Base-by-base conservation (phyloP, 495 filamentous ascomycete species). In the Trichoderma gamsii region DNA sequence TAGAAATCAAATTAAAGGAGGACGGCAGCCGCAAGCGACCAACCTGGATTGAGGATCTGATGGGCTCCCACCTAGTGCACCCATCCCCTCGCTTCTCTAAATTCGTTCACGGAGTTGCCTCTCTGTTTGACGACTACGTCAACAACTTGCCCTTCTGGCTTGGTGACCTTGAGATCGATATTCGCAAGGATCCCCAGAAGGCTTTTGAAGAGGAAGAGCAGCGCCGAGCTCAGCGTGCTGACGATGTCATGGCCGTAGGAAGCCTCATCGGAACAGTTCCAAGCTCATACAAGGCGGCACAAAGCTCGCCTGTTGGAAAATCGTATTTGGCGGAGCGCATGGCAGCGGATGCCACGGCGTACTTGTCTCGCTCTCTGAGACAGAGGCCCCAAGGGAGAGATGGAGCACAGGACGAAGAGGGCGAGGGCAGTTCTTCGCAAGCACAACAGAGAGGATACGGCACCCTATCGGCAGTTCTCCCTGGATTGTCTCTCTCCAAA, bases 101-200 rank as follows among this genome's bases (percentile, higher is more conserved):
- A 74, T 98, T 98, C 73, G 90, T 94, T 25, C 95, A 99, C 71
- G 95, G 96, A 69, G 88, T 96, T 2, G 93, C 93, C 15, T 86
- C 88, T 46, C 81, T 98, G 9, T 98, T 97, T 73, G 96, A 98
- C 69, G 96, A 98, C 75, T 82, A 96, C 74, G 94, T 99, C 76
- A 98, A 98, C 79, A 92, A 84, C 68, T 88, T 99, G 68, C 95
- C 95, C 5, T 97, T 98, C 83, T 99, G 95, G 95, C 86, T 97
- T 4, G 85, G 88, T 69, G 90, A 93, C 66, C 80, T 97, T 12
- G 94, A 97, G 70, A 91, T 85, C 43, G 95, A 99, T 72, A 98
- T 99, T 72, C 87, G 92, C 66, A 90, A 89, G 71, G 95, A 99
- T 75, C 95, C 95, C 3, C 88, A 95, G 74, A 84, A 86, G 41